A percentile compares a stretch with the other conserved stretches of the same genome.
These are phyloP conservation scores for Scedosporium dehoogii DNA, from an alignment of 2,329 filamentous ascomycete genomes.

Conservation along the genomic window DNA sequence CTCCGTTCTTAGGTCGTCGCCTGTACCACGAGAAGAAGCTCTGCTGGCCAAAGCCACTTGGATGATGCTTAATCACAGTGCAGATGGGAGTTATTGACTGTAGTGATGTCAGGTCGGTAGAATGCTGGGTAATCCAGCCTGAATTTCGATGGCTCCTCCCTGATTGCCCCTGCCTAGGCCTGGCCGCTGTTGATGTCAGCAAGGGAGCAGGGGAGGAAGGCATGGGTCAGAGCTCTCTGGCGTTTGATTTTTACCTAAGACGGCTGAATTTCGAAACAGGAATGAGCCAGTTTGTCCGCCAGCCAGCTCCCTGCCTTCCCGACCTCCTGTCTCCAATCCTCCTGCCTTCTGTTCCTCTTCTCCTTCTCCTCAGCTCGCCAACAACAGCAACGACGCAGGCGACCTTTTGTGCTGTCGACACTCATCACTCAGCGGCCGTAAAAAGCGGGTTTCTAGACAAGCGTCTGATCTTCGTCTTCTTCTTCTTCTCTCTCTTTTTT, in stretches of 20 bases:
- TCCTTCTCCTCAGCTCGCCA: background rate
- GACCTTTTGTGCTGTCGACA: background rate
- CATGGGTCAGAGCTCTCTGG: background rate
- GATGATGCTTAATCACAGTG: background rate
- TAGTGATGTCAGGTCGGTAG: slow-evolving; percentile 6
- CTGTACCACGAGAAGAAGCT: slow-evolving; percentile 1
- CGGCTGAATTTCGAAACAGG: slow-evolving; percentile 7
- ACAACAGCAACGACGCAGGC: background rate
- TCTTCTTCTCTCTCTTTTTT: background rate
- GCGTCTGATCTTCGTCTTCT: background rate
- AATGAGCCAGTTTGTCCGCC: slow-evolving; percentile 2
- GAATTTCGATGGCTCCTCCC: background rate
- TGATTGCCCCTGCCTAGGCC: no score
- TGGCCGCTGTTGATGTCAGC: background rate
- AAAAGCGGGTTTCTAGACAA: background rate
- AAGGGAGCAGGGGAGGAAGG: background rate
- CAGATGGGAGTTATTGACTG: background rate
- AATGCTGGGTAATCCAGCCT: background rate
- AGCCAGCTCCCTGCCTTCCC: background rate
- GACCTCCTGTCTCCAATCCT: background rate
- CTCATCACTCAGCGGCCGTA: background rate
- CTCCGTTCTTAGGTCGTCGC: background rate
- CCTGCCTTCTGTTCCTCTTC: background rate
- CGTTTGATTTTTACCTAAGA: background rate
- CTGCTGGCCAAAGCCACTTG: background rate